Evolutionary conservation across 352 stramenopile genomes (phyloP), one percentile per base, ranked within the genome.

Genomic region (Pythium periplocum): DNA sequence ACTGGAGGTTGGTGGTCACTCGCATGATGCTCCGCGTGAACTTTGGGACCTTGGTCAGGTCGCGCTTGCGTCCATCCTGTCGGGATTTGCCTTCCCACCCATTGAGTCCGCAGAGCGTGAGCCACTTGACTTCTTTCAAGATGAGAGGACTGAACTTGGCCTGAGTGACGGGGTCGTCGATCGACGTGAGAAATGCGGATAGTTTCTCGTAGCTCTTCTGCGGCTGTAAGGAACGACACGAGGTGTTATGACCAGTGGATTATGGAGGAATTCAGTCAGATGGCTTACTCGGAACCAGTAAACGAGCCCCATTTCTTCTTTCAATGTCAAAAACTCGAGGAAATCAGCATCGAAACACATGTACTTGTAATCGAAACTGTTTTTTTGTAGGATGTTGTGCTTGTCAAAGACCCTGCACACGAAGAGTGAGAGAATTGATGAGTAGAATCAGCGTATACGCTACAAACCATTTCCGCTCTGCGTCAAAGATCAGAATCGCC

Each of bases 321-420:
- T 88, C 2, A 88, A 62, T 8, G 73, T 85, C 44, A 90, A 54
- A 55, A 90, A 76, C 62, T 90, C 75, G 8, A 88, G 62, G 51
- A 90, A 90, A 38, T 87, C 77, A 49, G 76, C 66, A 37, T 87
- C 77, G 39, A 87, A 88, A 59, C 67, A 71, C 76, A 90, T 87
- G 61, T 87, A 90, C 4, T 63, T 68, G 53, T 86, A 87, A 64
- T 90, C 79, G 48, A 90, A 88, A 31, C 66, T 59, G 30, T 68
- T 58, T 44, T 86, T 86, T 51, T 87, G 79, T n/a, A 90, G 62
- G n/a, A 50, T 54, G 35, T 78, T 87, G 57, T 90, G 79, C 38
- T 69, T 68, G 57, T 78, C 67, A 54, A 88, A 90, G 43, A 90
- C 71, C 77, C 76, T 87, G 32, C 10, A 2, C 11, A 49, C 33